Percentiles rank a stretch among this genome's conserved stretches.
These are phyloP conservation scores for Talaromyces wortmannii DNA, from an alignment of 495 filamentous ascomycete species.

Conservation along the genomic window DNA sequence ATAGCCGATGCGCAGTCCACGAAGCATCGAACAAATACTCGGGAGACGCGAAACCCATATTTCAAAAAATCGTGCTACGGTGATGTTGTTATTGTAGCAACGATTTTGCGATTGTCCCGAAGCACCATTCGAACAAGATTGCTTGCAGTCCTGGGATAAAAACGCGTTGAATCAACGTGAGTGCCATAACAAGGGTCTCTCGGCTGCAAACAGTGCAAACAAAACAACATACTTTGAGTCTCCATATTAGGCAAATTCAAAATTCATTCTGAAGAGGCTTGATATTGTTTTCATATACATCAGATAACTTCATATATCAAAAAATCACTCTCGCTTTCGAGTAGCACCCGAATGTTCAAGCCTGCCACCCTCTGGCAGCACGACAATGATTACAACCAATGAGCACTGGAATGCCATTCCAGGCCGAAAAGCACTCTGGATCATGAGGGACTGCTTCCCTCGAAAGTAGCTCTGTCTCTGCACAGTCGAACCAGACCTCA, in stretches of 20 bases:
- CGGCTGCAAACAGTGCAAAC: conserved; percentile 1
- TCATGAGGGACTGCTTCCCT: conserved; percentile 25
- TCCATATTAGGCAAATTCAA: background rate
- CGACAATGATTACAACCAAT: conserved; percentile 30
- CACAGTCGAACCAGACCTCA: conserved; percentile 39
- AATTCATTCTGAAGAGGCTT: background rate
- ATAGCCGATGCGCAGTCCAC: conserved; percentile 50
- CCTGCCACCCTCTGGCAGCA: conserved; percentile 23
- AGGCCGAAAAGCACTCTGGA: conserved; percentile 23
- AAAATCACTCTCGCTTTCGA: background rate
- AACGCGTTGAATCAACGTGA: background rate
- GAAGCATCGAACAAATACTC: conserved; percentile 45
- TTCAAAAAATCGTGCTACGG: background rate
- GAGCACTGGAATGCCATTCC: conserved; percentile 27
- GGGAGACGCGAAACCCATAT: conserved; percentile 2
- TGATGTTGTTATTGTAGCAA: background rate
- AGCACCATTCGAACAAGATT: background rate
- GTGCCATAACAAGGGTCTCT: no score
- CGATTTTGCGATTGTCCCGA: background rate
- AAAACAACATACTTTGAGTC: background rate
- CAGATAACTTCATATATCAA: background rate
- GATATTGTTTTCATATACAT: background rate
- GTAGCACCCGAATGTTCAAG: conserved; percentile 10
- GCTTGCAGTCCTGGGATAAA: background rate
- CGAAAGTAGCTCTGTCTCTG: conserved; percentile 20